Evolutionary conservation across 139 green algal species (phyloP).

Genomic region (Parachlorella kessleri): DNA sequence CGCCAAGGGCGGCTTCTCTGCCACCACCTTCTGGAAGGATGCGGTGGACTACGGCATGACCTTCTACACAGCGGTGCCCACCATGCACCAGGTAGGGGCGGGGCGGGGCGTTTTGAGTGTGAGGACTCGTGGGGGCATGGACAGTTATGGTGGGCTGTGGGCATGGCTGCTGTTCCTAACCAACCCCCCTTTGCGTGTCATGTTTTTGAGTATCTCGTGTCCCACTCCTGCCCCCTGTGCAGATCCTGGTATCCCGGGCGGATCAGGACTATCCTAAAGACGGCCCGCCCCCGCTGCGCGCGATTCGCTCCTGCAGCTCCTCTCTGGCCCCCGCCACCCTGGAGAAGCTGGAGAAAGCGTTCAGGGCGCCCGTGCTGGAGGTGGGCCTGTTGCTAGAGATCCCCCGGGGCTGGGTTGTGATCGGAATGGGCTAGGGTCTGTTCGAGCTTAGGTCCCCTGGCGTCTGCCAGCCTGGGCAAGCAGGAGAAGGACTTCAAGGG

Average conservation of each 20-base stretch:
- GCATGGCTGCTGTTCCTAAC: too few relatives aligned
- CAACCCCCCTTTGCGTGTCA: too few relatives aligned
- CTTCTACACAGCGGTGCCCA: slow-evolving; percentile 93
- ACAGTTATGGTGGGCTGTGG: too few relatives aligned
- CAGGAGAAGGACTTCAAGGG: too few relatives aligned
- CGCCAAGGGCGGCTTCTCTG: slow-evolving; percentile 62
- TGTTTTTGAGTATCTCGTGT: slow-evolving; percentile 33
- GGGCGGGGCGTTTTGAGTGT: too few relatives aligned
- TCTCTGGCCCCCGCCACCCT: slow-evolving; percentile 73
- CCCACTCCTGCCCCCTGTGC: neutral
- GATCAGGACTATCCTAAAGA: neutral
- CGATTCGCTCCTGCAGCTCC: slow-evolving; percentile 84
- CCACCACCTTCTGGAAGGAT: slow-evolving; percentile 77
- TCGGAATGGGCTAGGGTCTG: too few relatives aligned
- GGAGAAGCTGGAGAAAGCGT: slow-evolving; percentile 70
- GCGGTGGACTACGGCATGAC: slow-evolving; percentile 57
- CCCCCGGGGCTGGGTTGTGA: too few relatives aligned
- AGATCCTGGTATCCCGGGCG: slow-evolving; percentile 59
- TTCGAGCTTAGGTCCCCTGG: too few relatives aligned
- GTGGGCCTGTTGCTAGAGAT: too few relatives aligned
- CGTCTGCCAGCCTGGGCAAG: too few relatives aligned
- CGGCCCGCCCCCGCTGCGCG: slow-evolving; percentile 67
- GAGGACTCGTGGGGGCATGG: too few relatives aligned
- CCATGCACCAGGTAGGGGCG: slow-evolving; percentile 69
- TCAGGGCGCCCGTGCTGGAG: slow-evolving; percentile 83